phyloP scores from a whole-genome alignment of 2,329 filamentous ascomycete species.

The Onygenales sp. region DNA sequence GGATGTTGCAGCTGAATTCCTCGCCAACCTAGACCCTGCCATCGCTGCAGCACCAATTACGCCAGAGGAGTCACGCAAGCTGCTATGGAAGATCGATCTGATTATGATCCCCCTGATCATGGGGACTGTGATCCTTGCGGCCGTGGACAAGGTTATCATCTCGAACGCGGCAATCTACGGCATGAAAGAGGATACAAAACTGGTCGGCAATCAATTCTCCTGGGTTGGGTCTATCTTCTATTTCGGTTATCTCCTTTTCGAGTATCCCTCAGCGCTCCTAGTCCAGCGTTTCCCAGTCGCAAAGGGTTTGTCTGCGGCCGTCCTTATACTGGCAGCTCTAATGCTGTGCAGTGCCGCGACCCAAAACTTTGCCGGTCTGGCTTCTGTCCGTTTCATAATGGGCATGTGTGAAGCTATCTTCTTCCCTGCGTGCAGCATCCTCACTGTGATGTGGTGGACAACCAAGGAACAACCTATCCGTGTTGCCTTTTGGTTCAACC shows the following conservation, averaged over 20 bases:
- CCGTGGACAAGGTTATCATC: conserved; percentile 24
- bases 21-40: conserved; percentile 16
- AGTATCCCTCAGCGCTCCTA: conserved; percentile 11
- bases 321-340: conserved; percentile 39
- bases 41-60: conserved; percentile 17
- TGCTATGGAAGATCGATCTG: conserved; percentile 20
- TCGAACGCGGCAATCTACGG: conserved; percentile 18
- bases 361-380: conserved; percentile 18
- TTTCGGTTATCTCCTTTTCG: conserved; percentile 9
- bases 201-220: conserved; percentile 5
- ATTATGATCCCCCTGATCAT: conserved; percentile 18
- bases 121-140: conserved; percentile 13
- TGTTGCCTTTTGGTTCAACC: conserved; percentile 50
- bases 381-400: conserved; percentile 19
- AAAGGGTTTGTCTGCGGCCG: conserved; percentile 1
- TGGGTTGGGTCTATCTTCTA: conserved; percentile 40
- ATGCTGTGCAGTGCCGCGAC: conserved; percentile 20
- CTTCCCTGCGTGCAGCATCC: conserved; percentile 17
- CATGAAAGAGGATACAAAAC: neutral
- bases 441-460: conserved; percentile 23
- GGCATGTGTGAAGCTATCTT: conserved; percentile 22
- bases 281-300: conserved; percentile 11
- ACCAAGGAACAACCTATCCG: conserved; percentile 41
- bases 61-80: conserved; percentile 13
- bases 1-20: neutral